These are phyloP conservation scores for Asterochloris erici DNA, from an alignment of 139 green algal species.

Conservation along the genomic window DNA sequence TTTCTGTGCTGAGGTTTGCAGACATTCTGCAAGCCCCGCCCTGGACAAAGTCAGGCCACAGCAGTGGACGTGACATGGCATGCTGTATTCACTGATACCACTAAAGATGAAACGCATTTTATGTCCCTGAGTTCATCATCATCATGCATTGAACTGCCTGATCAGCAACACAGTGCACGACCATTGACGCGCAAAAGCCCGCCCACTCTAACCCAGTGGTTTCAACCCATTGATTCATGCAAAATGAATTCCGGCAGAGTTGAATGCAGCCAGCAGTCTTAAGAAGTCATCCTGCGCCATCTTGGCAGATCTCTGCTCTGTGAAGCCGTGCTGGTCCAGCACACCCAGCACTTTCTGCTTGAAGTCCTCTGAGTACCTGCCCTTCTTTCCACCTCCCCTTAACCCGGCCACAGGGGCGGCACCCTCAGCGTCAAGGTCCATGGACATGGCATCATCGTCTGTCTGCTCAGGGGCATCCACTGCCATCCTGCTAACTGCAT, in stretches of 20 bases:
- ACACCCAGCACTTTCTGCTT: conserved; percentile 71
- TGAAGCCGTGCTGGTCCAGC: conserved; percentile 60
- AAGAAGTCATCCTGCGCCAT: conserved; percentile 96
- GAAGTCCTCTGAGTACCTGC: conserved; percentile 61
- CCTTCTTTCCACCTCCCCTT: conserved; percentile 13
- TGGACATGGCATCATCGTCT: neutral
- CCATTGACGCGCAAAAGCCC: too few species aligned
- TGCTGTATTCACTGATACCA: too few species aligned
- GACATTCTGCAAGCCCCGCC: too few species aligned
- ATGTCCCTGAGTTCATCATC: too few species aligned
- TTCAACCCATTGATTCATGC: neutral
- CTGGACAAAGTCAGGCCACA: too few species aligned
- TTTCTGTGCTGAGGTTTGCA: too few species aligned
- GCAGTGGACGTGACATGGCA: too few species aligned
- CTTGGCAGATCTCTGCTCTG: conserved; percentile 81
- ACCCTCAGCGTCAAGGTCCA: neutral
- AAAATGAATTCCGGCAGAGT: conserved; percentile 92
- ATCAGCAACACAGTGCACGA: too few species aligned
- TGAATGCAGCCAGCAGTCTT: conserved; percentile 87
- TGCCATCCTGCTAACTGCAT: conserved; percentile 13
- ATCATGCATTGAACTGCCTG: too few species aligned
- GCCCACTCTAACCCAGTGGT: too few species aligned
- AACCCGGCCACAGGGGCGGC: neutral
- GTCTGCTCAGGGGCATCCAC: neutral
- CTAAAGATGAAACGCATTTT: too few species aligned